Evolutionary conservation across 148 eudicot species (phyloP), one percentile per base, ranked within the genome.

Genomic region (Silene uniflora): DNA sequence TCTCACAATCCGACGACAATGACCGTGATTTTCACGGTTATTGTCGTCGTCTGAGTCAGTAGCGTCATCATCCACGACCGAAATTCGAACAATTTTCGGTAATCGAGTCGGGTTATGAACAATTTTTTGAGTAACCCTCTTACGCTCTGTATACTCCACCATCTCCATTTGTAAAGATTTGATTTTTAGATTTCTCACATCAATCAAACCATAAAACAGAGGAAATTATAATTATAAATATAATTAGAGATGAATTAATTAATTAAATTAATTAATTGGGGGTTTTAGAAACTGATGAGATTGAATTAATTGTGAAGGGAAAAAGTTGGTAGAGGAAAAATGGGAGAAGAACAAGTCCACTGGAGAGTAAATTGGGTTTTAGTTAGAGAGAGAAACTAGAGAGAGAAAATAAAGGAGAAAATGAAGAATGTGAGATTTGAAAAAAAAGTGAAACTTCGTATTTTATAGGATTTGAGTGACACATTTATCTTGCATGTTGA

Each of bases 31-130:
- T 3, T 1, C 10, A 21, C 25, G 77, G 71, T 77, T 83, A 2
- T 79, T 76, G 0, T 87, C 91, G 2, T 79, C 88, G 22, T 80
- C 84, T 22, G 90, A 85, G 12, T 66, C 69, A 11, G 97, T 91
- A 5, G 92, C 91, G 55, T 91, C 90, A 2, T 56, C 70, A 64
- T 91, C 97, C 0, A 80, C 74, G 12, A 84, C 72, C 3, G 82
- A 80, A 12, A 91, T 73, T 25, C 88, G 75, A 0, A 91, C 67
- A 3, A 86, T 10, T 24, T 84, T 87, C 7, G 83, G 60, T 42
- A 39, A 67, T 2, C 14, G 52, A 49, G 54, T n/a, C 9, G 69
- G 22, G 6, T 62, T 18, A 10, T 2, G 9, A 18, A 71, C 18
- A 6, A 19, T 5, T 23, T 75, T 80, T 25, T 39, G 55, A 49